phyloP scores from a whole-genome alignment of 345 rosid genomes.

The Eucalyptus grandis region DNA sequence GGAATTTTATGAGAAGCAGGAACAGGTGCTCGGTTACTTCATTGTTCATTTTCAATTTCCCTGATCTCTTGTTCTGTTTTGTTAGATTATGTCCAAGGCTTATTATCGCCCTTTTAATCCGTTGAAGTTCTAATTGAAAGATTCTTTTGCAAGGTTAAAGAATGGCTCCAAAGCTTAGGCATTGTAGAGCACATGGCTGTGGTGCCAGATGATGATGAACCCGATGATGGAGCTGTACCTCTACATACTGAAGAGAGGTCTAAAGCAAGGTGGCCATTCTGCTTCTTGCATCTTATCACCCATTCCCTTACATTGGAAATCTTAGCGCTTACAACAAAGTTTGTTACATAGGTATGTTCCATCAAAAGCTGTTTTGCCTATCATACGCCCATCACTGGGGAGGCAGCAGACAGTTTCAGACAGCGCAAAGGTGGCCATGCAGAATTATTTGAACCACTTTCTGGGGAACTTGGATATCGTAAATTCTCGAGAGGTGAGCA shows the following conservation, averaged over 20 bases:
- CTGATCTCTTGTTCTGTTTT: background rate
- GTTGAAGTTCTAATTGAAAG: background rate
- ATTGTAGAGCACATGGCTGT: constrained; percentile 57
- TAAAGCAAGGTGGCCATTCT: constrained; percentile 45
- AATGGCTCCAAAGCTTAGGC: constrained; percentile 88
- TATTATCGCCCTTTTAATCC: background rate
- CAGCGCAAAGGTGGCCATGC: constrained; percentile 75
- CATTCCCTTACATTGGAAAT: background rate
- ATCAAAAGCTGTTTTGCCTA: constrained; percentile 63
- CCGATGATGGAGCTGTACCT: constrained; percentile 84
- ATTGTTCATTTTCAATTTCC: background rate
- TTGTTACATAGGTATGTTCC: constrained; percentile 51
- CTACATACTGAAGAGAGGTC: constrained; percentile 46
- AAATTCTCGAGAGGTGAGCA: constrained; percentile 72
- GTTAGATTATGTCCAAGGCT: background rate
- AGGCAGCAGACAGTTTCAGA: constrained; percentile 56
- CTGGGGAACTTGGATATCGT: constrained; percentile 79
- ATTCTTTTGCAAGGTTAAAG: constrained; percentile 47
- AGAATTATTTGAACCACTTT: constrained; percentile 80
- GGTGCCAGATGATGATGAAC: constrained; percentile 83
- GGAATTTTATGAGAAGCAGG: constrained; percentile 88
- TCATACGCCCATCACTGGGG: constrained; percentile 63
- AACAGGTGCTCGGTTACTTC: constrained; percentile 29
- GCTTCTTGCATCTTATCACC: background rate
- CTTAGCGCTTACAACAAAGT: background rate